These are phyloP conservation scores for Papiliotrema flavescens DNA, from an alignment of 1,284 basidiomycete genomes.

Conservation along the genomic window DNA sequence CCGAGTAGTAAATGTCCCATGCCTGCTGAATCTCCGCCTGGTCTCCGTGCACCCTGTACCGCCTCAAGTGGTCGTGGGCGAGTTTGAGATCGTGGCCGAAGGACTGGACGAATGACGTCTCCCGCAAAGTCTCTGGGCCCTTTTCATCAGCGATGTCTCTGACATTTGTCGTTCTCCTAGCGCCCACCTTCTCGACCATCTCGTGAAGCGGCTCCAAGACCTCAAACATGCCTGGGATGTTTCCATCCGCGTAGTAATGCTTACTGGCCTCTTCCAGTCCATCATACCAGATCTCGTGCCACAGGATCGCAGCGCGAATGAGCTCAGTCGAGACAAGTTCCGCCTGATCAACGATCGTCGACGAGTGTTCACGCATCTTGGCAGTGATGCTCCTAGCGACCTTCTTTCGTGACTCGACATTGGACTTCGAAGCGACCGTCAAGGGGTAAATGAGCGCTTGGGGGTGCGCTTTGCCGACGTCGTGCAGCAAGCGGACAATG, in stretches of 20 bases:
- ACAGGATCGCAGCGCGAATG: slow-evolving; percentile 95
- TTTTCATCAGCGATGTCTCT: slow-evolving; percentile 35
- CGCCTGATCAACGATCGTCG: slow-evolving; percentile 88
- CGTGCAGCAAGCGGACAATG: slow-evolving; percentile 84
- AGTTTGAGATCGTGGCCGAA: slow-evolving; percentile 92
- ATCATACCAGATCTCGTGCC: slow-evolving; percentile 99
- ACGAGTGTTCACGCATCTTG: slow-evolving; percentile 89
- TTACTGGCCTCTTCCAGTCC: slow-evolving; percentile 96
- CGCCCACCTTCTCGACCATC: slow-evolving; percentile 77
- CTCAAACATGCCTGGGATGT: slow-evolving; percentile 98
- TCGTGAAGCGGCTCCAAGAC: slow-evolving; percentile 92
- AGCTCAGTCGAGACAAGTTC: slow-evolving; percentile 89
- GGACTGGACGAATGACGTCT: slow-evolving; percentile 92
- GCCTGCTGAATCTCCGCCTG: slow-evolving; percentile 90
- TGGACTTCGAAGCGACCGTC: slow-evolving; percentile 97
- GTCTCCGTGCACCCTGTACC: slow-evolving; percentile 85
- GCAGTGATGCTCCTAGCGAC: slow-evolving; percentile 89
- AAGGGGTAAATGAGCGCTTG: slow-evolving; percentile 97
- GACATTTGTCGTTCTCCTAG: slow-evolving; percentile 6
- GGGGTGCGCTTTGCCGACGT: slow-evolving; percentile 94
- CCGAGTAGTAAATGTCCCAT: slow-evolving; percentile 98
- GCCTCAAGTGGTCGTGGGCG: slow-evolving; percentile 85
- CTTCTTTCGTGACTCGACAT: slow-evolving; percentile 73
- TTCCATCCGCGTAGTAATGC: slow-evolving; percentile 95
- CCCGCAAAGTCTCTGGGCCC: slow-evolving; percentile 91